Evolutionary conservation across 768 basidiomycete species (phyloP), one percentile per base, ranked within the genome.

Genomic region (Tulasnella calospora): DNA sequence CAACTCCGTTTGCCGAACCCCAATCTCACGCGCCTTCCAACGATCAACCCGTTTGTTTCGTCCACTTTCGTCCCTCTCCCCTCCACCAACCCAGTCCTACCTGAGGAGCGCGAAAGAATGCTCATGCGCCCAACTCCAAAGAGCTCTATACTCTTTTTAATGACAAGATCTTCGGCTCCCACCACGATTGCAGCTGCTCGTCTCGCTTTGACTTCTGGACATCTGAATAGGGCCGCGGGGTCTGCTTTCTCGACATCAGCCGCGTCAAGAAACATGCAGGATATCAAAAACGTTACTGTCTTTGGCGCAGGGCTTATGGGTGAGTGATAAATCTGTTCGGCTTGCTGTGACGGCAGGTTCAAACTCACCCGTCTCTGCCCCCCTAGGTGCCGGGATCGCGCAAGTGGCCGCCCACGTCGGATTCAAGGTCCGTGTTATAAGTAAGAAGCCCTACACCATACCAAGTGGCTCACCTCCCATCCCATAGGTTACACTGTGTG

Each of bases 271-370:
- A 70, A 40, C 46, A 74, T 71, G 73, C 21, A 41, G 27, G 41
- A 67, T 57, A 81, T 86, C 19, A 77, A 85, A 79, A 81, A 80
- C 23, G 55, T 86, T 41, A 85, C 85, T 0, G 82, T 86, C 36
- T 86, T 86, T 79, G 86, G 86, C 8, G 86, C 85, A 36, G 85
- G 85, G 6, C 80, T 86, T 51, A 85, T 85, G 85, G 85, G 85
- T 80, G 35, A 27, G 80, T 55, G 23, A 13, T 47, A 13, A 33
- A 35, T 23, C 33, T 71, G 30, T 71, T 3, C 17, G 19, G 21
- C 19, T 47, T n/a, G n/a, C 57, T 33, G 1, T 41, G 61, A 9
- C 40, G 57, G 33, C 21, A n/a, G 21, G 13, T 51, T 36, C 15
- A 51, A 51, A 51, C 51, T 1, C 9, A 12, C 27, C 33, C 70